Evolutionary conservation across 768 basidiomycete genomes (phyloP).

Genomic region (Suillus paluster): DNA sequence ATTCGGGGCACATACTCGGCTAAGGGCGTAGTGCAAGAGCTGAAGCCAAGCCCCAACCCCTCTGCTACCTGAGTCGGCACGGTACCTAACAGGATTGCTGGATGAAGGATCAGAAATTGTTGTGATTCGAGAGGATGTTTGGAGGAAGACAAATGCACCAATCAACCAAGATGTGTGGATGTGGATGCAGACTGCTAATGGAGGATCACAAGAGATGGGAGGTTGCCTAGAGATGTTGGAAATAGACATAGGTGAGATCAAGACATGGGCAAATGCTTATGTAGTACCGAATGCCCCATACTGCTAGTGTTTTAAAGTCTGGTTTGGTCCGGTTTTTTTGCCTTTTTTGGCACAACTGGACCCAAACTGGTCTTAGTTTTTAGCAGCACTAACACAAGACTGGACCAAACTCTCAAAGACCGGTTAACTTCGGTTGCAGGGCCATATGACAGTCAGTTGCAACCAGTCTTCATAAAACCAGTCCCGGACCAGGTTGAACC

Average conservation of each 20-base stretch:
- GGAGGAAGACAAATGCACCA: background rate
- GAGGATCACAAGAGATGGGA: too few relatives aligned
- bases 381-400: background rate
- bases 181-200: conserved; percentile 4
- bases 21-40: too few relatives aligned
- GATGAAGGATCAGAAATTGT: conserved; percentile 7
- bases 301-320: conserved; percentile 12
- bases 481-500: background rate
- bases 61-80: too few relatives aligned
- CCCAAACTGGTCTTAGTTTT: conserved; percentile 1
- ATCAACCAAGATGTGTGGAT: background rate
- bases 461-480: background rate
- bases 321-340: conserved; percentile 8
- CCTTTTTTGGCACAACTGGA: background rate
- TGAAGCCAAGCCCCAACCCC: too few relatives aligned
- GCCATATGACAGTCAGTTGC: background rate
- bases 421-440: background rate
- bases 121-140: background rate
- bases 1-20: too few relatives aligned
- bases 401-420: background rate
- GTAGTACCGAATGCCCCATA: too few relatives aligned
- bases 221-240: too few relatives aligned
- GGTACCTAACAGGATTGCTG: too few relatives aligned
- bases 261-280: too few relatives aligned
- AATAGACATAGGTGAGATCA: too few relatives aligned